Evolutionary conservation across 2,329 filamentous ascomycete genomes (phyloP), one percentile per base, ranked within the genome.

Genomic region (Fusarium hostae): DNA sequence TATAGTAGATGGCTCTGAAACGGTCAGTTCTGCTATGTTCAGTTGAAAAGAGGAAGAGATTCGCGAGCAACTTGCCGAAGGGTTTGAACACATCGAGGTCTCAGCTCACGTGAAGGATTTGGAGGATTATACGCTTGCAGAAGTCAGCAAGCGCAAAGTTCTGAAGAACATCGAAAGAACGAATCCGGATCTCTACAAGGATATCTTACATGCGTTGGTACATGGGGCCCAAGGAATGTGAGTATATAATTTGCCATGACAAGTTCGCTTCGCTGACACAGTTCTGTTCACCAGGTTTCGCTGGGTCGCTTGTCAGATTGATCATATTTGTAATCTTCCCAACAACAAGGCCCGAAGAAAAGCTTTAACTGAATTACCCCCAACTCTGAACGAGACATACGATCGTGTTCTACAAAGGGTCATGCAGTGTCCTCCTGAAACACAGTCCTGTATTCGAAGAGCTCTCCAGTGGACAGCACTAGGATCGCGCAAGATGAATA

Each of bases 291-390:
- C 22, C 6, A 66, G 66, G 66, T 68, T 68, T 30, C 66, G 62
- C 1, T 68, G 66, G 66, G 66, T 68, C 2, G 51, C 56, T 32
- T 68, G 65, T 37, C 65, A 68, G 9, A 63, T 68, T 7, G 60
- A 68, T 12, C 60, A 68, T n/a, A 47, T 68, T 6, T 55, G 52
- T 7, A 48, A 59, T 9, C 35, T 54, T 1, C 52, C 58, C 11
- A 66, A 34, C 4, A 62, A 69, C 15, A 51, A 28, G 5, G 58
- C 52, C 13, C 54, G 63, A 13, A 55, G 39, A 37, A 63, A 47
- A 9, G 66, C 66, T 5, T 6, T 69, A 0, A 37, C 44, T 9
- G 52, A 59, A 16, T 20, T 66, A 0, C 66, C 66, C 1, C 62
- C 66, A 7, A 69, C 66, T 5, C 44, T 69, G 2, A 57, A 35